Conservation (phyloP, 2,329 filamentous ascomycete genomes). For the Cordyceps farinosa region DNA sequence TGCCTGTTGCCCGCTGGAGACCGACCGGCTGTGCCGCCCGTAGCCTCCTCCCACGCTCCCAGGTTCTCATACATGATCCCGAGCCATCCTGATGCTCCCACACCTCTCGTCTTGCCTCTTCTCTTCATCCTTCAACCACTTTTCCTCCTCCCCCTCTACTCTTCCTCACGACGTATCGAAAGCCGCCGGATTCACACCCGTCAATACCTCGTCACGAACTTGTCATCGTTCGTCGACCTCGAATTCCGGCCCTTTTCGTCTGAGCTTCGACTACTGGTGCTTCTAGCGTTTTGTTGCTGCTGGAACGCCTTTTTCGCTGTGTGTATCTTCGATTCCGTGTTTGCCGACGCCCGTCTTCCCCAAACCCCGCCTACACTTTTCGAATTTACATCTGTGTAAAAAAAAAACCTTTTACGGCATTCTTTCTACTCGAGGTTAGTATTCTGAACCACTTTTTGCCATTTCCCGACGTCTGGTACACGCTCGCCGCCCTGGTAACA, state of each 20-base stretch:
- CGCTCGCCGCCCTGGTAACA: slow-evolving; percentile 1
- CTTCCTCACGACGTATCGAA: slow-evolving; percentile 34
- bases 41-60: slow-evolving; percentile 22
- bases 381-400: slow-evolving; percentile 7
- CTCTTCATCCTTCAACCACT: slow-evolving; percentile 22
- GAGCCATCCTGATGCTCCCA: slow-evolving; percentile 23
- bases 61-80: slow-evolving; percentile 12
- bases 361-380: slow-evolving; percentile 21
- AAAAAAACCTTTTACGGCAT: slow-evolving; percentile 13
- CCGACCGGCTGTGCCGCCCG: slow-evolving; percentile 24
- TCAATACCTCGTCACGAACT: slow-evolving; percentile 16
- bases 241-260: slow-evolving; percentile 32
- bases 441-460: not conserved
- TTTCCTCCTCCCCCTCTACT: slow-evolving; percentile 21
- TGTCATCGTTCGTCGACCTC: slow-evolving; percentile 29
- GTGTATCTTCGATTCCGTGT: slow-evolving; percentile 7
- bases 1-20: slow-evolving; percentile 1
- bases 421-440: slow-evolving; percentile 22
- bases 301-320: slow-evolving; percentile 9
- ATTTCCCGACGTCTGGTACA: not conserved
- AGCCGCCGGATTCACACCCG: slow-evolving; percentile 21
- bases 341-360: slow-evolving; percentile 20
- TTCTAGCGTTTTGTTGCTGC: slow-evolving; percentile 25
- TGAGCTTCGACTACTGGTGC: slow-evolving; percentile 24
- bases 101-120: slow-evolving; percentile 24